A percentile compares a stretch with the other conserved stretches of the same genome.
phyloP scores from a whole-genome alignment of 1,139 yeast genomes.

The Candida frijolesensis region DNA sequence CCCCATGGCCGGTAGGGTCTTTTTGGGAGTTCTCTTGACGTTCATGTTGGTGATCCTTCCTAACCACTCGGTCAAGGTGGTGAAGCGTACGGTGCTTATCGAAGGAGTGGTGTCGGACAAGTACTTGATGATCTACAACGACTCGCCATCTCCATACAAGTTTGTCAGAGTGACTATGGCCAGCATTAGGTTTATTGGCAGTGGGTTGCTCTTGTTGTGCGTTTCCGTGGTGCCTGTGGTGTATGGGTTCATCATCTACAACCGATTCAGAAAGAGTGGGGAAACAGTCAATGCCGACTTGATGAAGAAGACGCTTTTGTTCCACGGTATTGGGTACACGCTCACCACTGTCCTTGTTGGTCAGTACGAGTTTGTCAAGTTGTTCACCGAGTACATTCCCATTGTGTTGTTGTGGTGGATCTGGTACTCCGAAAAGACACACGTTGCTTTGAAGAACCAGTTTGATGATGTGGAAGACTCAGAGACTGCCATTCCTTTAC shows the following conservation, averaged over 20 bases:
- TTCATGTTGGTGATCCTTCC: background rate
- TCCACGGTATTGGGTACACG: constrained; percentile 1
- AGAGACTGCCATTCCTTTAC: background rate
- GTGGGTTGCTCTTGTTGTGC: constrained; percentile 1
- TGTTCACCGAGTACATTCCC: constrained; percentile 1
- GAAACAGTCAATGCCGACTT: constrained; percentile 2
- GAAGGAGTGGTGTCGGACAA: background rate
- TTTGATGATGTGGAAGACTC: background rate
- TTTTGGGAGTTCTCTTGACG: background rate
- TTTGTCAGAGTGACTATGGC: background rate
- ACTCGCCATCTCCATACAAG: constrained; percentile 1
- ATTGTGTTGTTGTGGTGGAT: constrained; percentile 1
- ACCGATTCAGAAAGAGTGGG: constrained; percentile 1
- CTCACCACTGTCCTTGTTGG: background rate
- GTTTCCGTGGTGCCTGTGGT: background rate
- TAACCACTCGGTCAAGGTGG: background rate
- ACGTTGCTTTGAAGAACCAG: background rate
- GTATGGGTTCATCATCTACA: constrained; percentile 1
- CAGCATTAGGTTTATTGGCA: background rate
- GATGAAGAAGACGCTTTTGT: constrained; percentile 3
- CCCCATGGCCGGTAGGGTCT: background rate
- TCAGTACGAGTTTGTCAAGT: background rate
- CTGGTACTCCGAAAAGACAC: background rate
- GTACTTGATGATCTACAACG: constrained; percentile 3
- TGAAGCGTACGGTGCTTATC: background rate